Percentiles rank a stretch among this genome's conserved stretches.
phyloP scores from a whole-genome alignment of 228 moss, liverwort and hornwort species.

The Sphagnum magellanicum region DNA sequence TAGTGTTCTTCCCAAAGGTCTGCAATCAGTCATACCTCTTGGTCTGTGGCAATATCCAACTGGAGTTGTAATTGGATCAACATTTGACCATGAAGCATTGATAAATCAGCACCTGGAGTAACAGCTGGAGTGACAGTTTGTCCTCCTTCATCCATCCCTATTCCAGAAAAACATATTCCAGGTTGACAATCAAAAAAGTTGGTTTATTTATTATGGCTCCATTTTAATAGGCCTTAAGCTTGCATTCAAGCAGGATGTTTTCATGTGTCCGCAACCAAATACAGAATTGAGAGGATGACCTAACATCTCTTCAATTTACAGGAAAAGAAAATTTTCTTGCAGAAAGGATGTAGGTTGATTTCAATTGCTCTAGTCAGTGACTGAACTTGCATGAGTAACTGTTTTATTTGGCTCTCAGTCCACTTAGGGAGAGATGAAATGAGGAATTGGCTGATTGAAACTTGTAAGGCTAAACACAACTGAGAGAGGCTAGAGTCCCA shows the following conservation, averaged over 20 bases:
- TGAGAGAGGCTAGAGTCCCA: background rate
- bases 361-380: too few species aligned
- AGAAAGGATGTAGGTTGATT: background rate
- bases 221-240: background rate
- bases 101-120: constrained; percentile 22
- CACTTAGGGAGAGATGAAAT: background rate
- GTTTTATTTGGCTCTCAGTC: background rate
- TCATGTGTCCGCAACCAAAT: background rate
- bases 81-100: constrained; percentile 34
- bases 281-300: background rate
- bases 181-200: background rate
- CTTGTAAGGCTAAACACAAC: background rate
- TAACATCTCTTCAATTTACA: background rate
- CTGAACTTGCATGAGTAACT: background rate
- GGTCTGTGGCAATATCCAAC: constrained; percentile 48
- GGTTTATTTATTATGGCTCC: background rate
- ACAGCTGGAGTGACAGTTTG: constrained; percentile 35
- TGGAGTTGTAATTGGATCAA: constrained; percentile 44
- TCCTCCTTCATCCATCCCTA: constrained; percentile 48
- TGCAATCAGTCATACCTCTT: constrained; percentile 25
- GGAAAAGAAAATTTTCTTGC: background rate
- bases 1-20: too few species aligned
- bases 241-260: background rate
- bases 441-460: background rate
- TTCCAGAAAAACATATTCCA: constrained; percentile 2